phyloP scores from a whole-genome alignment of 139 green algal species.

The Yamagishiella unicocca region DNA sequence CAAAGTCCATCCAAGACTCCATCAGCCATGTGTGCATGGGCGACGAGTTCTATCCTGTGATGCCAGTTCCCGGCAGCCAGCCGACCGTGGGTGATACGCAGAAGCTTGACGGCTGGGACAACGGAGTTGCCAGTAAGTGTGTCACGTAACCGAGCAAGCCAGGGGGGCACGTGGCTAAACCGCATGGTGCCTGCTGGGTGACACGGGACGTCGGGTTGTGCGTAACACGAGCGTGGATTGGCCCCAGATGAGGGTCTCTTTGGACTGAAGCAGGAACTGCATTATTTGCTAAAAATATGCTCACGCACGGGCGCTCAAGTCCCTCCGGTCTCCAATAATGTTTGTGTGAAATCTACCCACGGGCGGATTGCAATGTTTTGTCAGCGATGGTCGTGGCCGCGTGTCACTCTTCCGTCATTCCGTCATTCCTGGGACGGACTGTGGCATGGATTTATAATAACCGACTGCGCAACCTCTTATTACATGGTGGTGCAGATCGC shows the following conservation, averaged over 20 bases:
- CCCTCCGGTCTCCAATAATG: too few relatives aligned
- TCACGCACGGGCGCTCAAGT: background rate
- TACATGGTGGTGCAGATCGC: background rate
- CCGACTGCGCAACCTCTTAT: background rate
- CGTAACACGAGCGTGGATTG: background rate
- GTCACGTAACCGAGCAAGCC: too few relatives aligned
- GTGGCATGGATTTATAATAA: background rate
- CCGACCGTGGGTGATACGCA: background rate
- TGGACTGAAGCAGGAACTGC: background rate
- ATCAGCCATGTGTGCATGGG: constrained; percentile 8
- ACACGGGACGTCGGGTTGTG: background rate
- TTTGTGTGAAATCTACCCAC: too few relatives aligned
- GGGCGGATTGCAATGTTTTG: too few relatives aligned
- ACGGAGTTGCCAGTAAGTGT: background rate
- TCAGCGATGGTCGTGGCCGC: too few relatives aligned
- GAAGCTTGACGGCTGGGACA: background rate
- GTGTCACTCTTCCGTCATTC: background rate
- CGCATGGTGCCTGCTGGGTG: background rate
- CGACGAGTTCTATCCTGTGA: background rate
- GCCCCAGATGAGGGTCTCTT: background rate
- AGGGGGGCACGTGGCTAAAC: too few relatives aligned
- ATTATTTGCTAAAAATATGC: background rate
- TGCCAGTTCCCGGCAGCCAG: background rate
- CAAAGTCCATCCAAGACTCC: background rate
- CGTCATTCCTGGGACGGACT: background rate